phyloP scores from a whole-genome alignment of 106 monocot genomes.

The Iris macrosiphon region DNA sequence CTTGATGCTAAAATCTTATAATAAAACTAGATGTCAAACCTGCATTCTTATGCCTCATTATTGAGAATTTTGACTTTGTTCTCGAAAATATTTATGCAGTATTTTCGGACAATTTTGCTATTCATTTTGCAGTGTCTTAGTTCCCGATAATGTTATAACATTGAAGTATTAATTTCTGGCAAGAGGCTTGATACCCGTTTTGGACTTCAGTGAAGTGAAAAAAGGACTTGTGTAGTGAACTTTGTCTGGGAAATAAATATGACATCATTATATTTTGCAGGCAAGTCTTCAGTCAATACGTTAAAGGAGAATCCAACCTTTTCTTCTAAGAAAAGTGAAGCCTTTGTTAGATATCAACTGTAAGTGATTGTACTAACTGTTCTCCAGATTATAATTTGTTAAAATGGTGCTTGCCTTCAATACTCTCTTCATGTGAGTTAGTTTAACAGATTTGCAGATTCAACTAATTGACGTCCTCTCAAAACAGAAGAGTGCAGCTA shows the following conservation, averaged over 20 bases:
- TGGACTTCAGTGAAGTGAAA: neutral
- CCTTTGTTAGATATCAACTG: conserved; percentile 76
- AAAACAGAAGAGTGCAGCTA: conserved; percentile 27
- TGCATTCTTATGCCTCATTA: too few relatives aligned
- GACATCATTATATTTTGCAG: conserved; percentile 16
- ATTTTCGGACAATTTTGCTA: too few relatives aligned
- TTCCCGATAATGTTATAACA: too few relatives aligned
- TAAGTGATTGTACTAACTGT: conserved; percentile 21
- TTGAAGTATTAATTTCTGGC: too few relatives aligned
- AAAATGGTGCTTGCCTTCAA: conserved; percentile 4
- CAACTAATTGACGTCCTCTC: conserved; percentile 42
- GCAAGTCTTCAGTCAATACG: conserved; percentile 12
- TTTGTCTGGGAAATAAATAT: too few relatives aligned
- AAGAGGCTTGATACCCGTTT: neutral
- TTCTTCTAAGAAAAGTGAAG: conserved; percentile 52
- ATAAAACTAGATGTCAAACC: too few relatives aligned
- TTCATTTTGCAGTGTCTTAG: too few relatives aligned
- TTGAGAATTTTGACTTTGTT: too few relatives aligned
- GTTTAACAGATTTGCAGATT: conserved; percentile 77
- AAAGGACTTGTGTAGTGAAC: too few relatives aligned
- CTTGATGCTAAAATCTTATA: too few relatives aligned
- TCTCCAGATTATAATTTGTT: neutral
- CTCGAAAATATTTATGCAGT: too few relatives aligned
- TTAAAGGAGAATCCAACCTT: conserved; percentile 26
- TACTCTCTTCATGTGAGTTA: conserved; percentile 40